Percentiles rank a stretch among this genome's conserved stretches.
phyloP scores from a whole-genome alignment of 2,329 filamentous ascomycete genomes.

The Hysterium pulicare region DNA sequence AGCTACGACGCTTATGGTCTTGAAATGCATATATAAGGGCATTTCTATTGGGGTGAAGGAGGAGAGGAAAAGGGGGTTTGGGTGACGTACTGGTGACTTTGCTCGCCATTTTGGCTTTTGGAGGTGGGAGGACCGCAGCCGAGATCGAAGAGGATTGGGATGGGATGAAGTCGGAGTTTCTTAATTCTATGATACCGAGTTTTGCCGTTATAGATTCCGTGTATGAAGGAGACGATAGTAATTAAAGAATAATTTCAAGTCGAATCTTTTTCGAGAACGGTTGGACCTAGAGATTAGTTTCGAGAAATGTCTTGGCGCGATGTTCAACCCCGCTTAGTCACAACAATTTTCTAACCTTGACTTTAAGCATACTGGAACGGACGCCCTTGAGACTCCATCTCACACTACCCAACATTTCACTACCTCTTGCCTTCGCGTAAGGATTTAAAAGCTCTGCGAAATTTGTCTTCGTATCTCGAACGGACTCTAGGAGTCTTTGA shows the following conservation, averaged over 20 bases:
- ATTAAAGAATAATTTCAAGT: too few relatives aligned
- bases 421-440: background rate
- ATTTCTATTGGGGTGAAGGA: slow-evolving; percentile 1
- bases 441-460: background rate
- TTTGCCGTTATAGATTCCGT: slow-evolving; percentile 19
- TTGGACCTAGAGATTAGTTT: background rate
- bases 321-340: background rate
- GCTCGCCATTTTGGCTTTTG: background rate
- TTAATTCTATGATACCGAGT: slow-evolving; percentile 35
- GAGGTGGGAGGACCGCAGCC: too few relatives aligned
- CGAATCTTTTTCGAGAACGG: background rate
- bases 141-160: too few relatives aligned
- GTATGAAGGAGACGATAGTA: too few relatives aligned
- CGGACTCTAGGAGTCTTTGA: too few relatives aligned
- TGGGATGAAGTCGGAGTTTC: too few relatives aligned
- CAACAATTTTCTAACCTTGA: slow-evolving; percentile 1
- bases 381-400: too few relatives aligned
- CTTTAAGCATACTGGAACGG: too few relatives aligned
- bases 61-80: background rate
- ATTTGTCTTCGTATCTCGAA: background rate
- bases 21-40: background rate
- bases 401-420: background rate
- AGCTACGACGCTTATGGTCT: background rate
- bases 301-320: background rate
- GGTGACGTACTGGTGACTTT: background rate